Evolutionary conservation across 805 yeast genomes (phyloP), one percentile per base, ranked within the genome.

Genomic region (Sugiyamaella marilandica): DNA sequence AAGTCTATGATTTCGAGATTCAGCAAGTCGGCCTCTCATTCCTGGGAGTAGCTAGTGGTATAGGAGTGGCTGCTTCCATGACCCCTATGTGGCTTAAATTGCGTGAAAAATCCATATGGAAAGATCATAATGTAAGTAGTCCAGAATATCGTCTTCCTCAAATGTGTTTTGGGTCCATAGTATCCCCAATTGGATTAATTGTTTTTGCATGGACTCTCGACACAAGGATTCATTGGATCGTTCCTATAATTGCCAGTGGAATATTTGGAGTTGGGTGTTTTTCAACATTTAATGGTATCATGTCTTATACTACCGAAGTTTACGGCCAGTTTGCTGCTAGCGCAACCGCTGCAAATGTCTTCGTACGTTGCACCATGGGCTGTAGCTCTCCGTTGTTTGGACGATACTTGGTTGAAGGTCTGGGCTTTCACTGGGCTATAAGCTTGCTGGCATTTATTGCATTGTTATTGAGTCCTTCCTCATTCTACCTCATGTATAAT

Each of bases 351-450:
- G 96, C 96, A 11, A 90, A 89, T 70, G 87, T 87, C 66, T 73
- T 90, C 62, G 68, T 84, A 53, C 79, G 97, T 70, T 88, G 87
- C 65, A 59, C 84, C 32, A 66, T 85, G 55, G 88, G 95, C 10
- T 82, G 88, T 5, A 87, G 83, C 19, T 84, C 90, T 75, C 96
- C 96, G 52, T 74, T 90, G 54, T 89, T 90, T 70, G 85, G 90
- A 1, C 79, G 82, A 18, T 96, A 89, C 69, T 86, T 89, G 95
- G 84, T 85, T 71, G 66, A 76, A 16, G 82, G 75, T 44, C 72
- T 89, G 63, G 82, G 82, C 41, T 79, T 83, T 59, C 86, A 80
- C 61, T 88, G 95, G 95, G 96, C 95, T 9, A 68, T 74, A 24
- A 74, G 81, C 10, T 62, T 82, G 21, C 65, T 81, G 44, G 87